Base-by-base conservation (phyloP, 345 rosid species). In the Sonneratia caseolaris region DNA sequence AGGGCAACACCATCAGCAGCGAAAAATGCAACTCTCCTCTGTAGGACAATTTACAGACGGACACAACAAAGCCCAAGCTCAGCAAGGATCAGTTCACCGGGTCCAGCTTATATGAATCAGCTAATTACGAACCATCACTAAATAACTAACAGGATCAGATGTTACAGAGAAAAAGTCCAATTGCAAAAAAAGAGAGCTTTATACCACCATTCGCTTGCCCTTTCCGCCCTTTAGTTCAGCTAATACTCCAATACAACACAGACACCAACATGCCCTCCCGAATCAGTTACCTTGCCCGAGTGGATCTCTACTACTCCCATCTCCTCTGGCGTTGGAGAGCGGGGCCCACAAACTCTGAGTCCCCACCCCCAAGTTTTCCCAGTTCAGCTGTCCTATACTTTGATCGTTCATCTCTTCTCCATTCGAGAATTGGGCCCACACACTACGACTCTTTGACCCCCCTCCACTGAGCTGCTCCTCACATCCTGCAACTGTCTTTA, bases 361-460 rank as follows among this genome's bases (percentile, higher is more conserved):
- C 80, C 89, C 83, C 74, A 88, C 93, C 71, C 80, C 90, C 38
- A 84, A 86, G 51, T 86, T 89, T 70, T 89, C 98, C 80, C 80
- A 84, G 72, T 83, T 87, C 76, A 87, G 85, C 75, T 90, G 96
- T 73, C 94, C 82, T 7, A 87, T 88, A 74, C 86, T 82, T 74
- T 88, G 71, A 79, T 86, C 80, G 77, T 68, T 84, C 22, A 85
- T 80, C 73, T 86, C 96, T 3, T 86, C 86, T 22, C 92, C 94
- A 48, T 87, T 92, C 1, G 94, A 90, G 49, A 88, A 89, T 77
- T 90, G 96, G 0, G 84, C 96, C 94, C 92, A 90, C 6, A 87
- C 95, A 16, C 92, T 88, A 66, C 80, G 88, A 22, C 91, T 82
- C 79, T 90, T 88, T 68, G 88, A 87, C 37, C 89, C 87, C 24